Evolutionary conservation across 2,329 filamentous ascomycete genomes (phyloP), one percentile per base, ranked within the genome.

Genomic region (Xylaria digitata): DNA sequence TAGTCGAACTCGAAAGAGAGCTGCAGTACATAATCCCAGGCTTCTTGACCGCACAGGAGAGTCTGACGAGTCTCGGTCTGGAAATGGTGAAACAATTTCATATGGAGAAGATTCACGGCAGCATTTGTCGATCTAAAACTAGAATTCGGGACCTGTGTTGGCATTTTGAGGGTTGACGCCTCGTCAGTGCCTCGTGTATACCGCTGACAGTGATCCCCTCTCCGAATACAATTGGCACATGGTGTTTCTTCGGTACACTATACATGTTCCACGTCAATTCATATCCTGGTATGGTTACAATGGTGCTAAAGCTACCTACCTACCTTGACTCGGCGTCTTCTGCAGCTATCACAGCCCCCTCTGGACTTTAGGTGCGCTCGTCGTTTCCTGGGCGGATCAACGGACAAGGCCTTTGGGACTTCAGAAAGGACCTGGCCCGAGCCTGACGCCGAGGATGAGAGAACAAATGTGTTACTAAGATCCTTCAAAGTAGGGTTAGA

Each of bases 41-140:
- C 63, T 2, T 69, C 68, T 9, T 61, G 56, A 0, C 50, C 60
- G 17, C 65, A 59, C 17, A 74, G 42, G 26, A 75, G 69, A 3
- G 73, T 74, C 11, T 68, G 42, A 21, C 65, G 55, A 0, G 72
- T 74, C n/a, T 53, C 57, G 23, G 45, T 57, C 23, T 72, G 69
- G 57, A 73, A 75, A 62, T 74, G 72, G 66, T 74, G 71, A 19
- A 73, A 65, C 5, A 75, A 58, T 54, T 69, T 70, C 56, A 74
- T 56, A 23, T 72, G 67, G 13, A 66, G 52, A 7, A 70, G 57
- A 40, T 71, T 70, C n/a, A 70, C 61, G 8, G 30, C 50, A 26
- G 63, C 32, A 34, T 67, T 62, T 9, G 52, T 43, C 21, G 57
- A 30, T 17, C 21, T 45, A 48, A n/a, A 49, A 21, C n/a, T 43